Conservation (phyloP, 352 stramenopile genomes). For the Hyaloperonospora brassicae region DNA sequence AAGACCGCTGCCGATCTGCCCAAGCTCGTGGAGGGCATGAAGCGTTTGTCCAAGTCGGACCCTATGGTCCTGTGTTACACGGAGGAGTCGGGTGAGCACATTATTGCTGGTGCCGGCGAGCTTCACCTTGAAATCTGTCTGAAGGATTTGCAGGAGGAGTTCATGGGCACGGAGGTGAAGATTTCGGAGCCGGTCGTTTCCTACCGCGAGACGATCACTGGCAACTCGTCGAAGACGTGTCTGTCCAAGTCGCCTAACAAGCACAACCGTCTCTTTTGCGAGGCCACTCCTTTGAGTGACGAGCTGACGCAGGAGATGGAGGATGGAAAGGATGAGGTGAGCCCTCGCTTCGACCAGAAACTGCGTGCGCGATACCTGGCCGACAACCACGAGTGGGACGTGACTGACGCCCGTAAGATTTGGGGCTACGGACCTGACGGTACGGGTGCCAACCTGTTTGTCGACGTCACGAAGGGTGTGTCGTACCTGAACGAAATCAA, state of each 20-base stretch:
- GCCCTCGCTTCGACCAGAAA: slow-evolving; percentile 93
- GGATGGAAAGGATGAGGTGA: slow-evolving; percentile 89
- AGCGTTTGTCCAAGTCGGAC: slow-evolving; percentile 99
- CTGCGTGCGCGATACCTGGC: slow-evolving; percentile 94
- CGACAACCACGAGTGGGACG: slow-evolving; percentile 97
- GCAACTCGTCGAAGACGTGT: slow-evolving; percentile 92
- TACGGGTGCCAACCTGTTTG: slow-evolving; percentile 97
- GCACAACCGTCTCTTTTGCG: slow-evolving; percentile 99
- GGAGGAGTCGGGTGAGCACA: slow-evolving; percentile 99
- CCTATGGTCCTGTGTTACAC: slow-evolving; percentile 99
- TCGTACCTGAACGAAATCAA: slow-evolving; percentile 99
- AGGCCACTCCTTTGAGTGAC: slow-evolving; percentile 85
- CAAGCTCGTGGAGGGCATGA: slow-evolving; percentile 99
- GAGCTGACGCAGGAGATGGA: slow-evolving; percentile 97
- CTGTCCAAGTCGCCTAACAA: slow-evolving; percentile 99
- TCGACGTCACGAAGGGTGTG: slow-evolving; percentile 99
- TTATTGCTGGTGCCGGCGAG: slow-evolving; percentile 98
- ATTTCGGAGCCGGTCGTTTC: slow-evolving; percentile 99
- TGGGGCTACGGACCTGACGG: slow-evolving; percentile 99
- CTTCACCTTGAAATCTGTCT: slow-evolving; percentile 99
- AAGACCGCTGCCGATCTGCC: slow-evolving; percentile 98
- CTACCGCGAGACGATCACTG: slow-evolving; percentile 97
- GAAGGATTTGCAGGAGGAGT: slow-evolving; percentile 99
- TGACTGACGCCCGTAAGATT: slow-evolving; percentile 98
- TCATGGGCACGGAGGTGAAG: slow-evolving; percentile 98